Base-by-base conservation (phyloP, 2,329 filamentous ascomycete species). In the Alternaria triticimaculans region DNA sequence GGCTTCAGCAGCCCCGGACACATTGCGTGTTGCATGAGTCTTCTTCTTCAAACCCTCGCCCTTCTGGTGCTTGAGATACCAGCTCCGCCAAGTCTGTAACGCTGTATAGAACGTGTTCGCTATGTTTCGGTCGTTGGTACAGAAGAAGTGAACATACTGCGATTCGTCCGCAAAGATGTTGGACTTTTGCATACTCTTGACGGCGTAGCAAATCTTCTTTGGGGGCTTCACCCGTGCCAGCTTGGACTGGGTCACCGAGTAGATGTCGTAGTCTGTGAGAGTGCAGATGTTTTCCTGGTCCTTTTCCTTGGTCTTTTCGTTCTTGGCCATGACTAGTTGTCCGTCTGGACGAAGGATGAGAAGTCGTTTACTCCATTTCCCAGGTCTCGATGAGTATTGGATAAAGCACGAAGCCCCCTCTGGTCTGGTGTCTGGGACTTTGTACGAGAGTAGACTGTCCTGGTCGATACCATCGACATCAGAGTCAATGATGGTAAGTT, bases 81-180 rank as follows among this genome's bases (percentile, higher is more conserved):
- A 97, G 78, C 92, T 96, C 62, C 95, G 88, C 94, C 94, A 97
- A 43, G 82, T 82, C 65, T 97, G 93, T 2, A 97, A 85, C 23
- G 86, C 85, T 15, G 86, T 84, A 73, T 91, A 89, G 81, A 95
- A 97, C 14, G 83, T 82, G n/a, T 86, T 85, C 1, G 92, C 92
- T 1, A 89, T 80, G 1, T 82, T 78, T 6, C 86, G 82, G 71
- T 97, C 92, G 48, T 93, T 92, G 2, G 91, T 93, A 62, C 89
- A 90, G 81, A 98, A 97, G 80, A 95, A 97, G 76, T 98, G 95
- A 4, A 97, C 92, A 75, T 93, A 98, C 70, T 95, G 95, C 55
- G 92, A 89, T 4, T 90, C 92, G 58, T 90, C 90, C 58, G 93
- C 82, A 74, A 97, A 97, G 73, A 97, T 89, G 62, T 88, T 89